Percentiles rank a stretch among this genome's conserved stretches.
Conservation (phyloP, 148 eudicot species). For the Camellia japonica region DNA sequence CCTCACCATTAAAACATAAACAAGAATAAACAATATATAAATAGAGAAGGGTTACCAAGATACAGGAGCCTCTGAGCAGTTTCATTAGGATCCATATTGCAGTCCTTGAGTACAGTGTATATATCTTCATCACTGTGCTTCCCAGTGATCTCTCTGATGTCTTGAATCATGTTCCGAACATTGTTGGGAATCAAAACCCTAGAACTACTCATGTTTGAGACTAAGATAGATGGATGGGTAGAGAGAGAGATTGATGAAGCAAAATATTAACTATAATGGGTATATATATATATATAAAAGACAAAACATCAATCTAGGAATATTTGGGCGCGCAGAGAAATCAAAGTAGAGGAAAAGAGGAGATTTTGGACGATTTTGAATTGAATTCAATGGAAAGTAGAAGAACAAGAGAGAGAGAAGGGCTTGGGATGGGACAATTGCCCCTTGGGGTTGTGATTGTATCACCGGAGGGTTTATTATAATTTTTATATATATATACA, state of each 20-base stretch:
- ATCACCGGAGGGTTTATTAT: too few species aligned
- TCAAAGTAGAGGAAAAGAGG: neutral
- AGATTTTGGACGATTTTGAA: neutral
- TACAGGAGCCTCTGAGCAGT: slow-evolving; percentile 42
- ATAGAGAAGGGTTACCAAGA: slow-evolving; percentile 27
- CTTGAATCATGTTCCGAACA: slow-evolving; percentile 31
- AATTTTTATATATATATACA: too few species aligned
- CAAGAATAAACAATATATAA: too few species aligned
- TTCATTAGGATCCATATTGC: slow-evolving; percentile 50
- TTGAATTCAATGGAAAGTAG: neutral
- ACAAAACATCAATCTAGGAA: too few species aligned
- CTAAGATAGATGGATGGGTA: neutral
- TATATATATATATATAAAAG: neutral
- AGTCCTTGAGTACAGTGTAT: slow-evolving; percentile 47
- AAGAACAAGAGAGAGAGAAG: neutral
- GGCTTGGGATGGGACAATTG: too few species aligned
- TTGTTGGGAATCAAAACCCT: slow-evolving; percentile 36
- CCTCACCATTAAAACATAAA: neutral
- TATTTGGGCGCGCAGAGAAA: neutral
- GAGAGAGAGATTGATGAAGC: slow-evolving; percentile 5
- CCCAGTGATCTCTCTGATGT: slow-evolving; percentile 48
- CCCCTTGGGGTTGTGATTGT: too few species aligned
- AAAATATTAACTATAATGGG: neutral
- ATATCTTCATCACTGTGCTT: slow-evolving; percentile 49
- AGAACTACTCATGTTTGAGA: slow-evolving; percentile 30